phyloP scores from a whole-genome alignment of 2,329 filamentous ascomycete genomes.

The Simplicillium aogashimaense region DNA sequence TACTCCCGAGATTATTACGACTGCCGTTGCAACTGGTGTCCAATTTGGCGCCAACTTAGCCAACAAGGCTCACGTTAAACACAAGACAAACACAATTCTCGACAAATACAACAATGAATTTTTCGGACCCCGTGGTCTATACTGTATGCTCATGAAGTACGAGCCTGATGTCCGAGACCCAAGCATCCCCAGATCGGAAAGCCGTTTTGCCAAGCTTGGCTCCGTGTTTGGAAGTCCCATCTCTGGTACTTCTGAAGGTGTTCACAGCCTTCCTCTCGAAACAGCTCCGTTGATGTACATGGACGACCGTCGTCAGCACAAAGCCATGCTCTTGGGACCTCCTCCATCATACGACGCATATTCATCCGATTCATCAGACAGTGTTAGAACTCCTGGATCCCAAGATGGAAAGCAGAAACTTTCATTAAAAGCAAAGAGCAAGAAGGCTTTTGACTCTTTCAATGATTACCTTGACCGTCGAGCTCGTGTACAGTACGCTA shows the following conservation, averaged over 20 bases:
- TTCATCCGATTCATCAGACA: not conserved
- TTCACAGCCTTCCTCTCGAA: slow-evolving; percentile 3
- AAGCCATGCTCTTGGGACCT: slow-evolving; percentile 2
- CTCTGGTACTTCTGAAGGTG: slow-evolving; percentile 5
- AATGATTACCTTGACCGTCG: slow-evolving; percentile 8
- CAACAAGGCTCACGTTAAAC: slow-evolving; percentile 7
- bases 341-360: not conserved
- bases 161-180: slow-evolving; percentile 5
- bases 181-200: not conserved
- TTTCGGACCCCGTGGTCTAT: slow-evolving; percentile 7
- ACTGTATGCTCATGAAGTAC: slow-evolving; percentile 9
- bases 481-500: slow-evolving; percentile 6
- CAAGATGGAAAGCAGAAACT: not conserved
- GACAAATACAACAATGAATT: slow-evolving; percentile 7
- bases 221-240: slow-evolving; percentile 4
- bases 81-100: slow-evolving; percentile 7
- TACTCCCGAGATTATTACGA: slow-evolving; percentile 7
- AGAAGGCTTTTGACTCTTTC: slow-evolving; percentile 7
- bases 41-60: slow-evolving; percentile 6
- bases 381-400: not conserved
- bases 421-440: slow-evolving; percentile 5
- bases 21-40: slow-evolving; percentile 5
- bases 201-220: not conserved
- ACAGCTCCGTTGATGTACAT: slow-evolving; percentile 7
- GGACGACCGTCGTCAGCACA: slow-evolving; percentile 6